Conservation (phyloP, 108 stramenopile species). For the Craspedostauros australis region DNA sequence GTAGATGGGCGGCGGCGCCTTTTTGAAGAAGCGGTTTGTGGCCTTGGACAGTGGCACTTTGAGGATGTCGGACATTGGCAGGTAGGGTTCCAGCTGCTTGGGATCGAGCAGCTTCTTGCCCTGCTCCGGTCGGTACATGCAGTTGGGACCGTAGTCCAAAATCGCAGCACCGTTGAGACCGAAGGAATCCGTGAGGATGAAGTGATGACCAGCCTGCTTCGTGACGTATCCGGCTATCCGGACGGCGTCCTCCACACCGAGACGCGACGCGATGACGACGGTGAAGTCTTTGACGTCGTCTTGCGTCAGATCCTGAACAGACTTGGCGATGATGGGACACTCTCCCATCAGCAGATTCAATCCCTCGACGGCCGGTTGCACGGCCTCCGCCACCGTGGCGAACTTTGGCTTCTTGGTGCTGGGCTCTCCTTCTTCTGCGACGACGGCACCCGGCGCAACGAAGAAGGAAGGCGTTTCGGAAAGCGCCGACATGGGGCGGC, state of each 20-base stretch:
- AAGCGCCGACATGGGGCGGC: slow-evolving; percentile 24
- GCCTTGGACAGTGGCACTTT: slow-evolving; percentile 33
- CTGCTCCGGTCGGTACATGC: slow-evolving; percentile 61
- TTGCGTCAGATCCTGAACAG: slow-evolving; percentile 28
- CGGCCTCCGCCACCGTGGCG: slow-evolving; percentile 52
- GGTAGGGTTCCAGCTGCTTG: slow-evolving; percentile 31
- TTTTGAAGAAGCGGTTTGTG: slow-evolving; percentile 72
- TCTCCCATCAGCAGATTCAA: slow-evolving; percentile 87
- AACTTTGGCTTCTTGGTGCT: slow-evolving; percentile 38
- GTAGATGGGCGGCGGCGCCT: slow-evolving; percentile 47
- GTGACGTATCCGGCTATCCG: slow-evolving; percentile 38
- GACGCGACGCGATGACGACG: slow-evolving; percentile 74
- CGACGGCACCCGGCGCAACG: slow-evolving; percentile 4
- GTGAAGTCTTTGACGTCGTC: slow-evolving; percentile 68
- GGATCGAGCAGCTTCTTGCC: slow-evolving; percentile 78
- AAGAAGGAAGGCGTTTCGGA: slow-evolving; percentile 5
- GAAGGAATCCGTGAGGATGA: slow-evolving; percentile 79
- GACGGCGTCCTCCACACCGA: slow-evolving; percentile 41
- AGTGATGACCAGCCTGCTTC: slow-evolving; percentile 8
- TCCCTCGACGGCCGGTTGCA: slow-evolving; percentile 75
- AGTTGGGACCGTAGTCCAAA: slow-evolving; percentile 69
- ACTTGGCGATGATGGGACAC: slow-evolving; percentile 55
- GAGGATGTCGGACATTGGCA: slow-evolving; percentile 54
- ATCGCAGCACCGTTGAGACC: slow-evolving; percentile 69
- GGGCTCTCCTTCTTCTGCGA: not conserved